These are phyloP conservation scores for Phalaenopsis equestris DNA, from an alignment of 106 monocot genomes.

Conservation along the genomic window DNA sequence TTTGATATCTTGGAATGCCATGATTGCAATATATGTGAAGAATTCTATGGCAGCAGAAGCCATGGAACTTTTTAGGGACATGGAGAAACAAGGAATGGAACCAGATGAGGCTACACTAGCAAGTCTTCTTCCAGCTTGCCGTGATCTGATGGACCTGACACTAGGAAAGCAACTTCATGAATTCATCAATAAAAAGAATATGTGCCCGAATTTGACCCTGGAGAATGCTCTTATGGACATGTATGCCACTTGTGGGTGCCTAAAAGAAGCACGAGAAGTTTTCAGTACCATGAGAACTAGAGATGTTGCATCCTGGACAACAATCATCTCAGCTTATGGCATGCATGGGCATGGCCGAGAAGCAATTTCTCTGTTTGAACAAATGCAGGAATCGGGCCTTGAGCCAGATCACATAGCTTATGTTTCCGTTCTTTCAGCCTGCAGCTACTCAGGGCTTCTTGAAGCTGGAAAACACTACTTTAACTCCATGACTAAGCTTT, in stretches of 20 bases:
- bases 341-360: slow-evolving; percentile 57
- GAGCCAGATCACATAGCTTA: slow-evolving; percentile 73
- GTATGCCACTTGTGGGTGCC: slow-evolving; percentile 73
- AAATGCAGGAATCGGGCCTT: slow-evolving; percentile 51
- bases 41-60: slow-evolving; percentile 54
- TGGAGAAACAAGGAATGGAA: slow-evolving; percentile 41
- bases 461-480: slow-evolving; percentile 54
- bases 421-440: slow-evolving; percentile 66
- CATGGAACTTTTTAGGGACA: slow-evolving; percentile 44
- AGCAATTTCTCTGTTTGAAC: slow-evolving; percentile 54
- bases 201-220: slow-evolving; percentile 58
- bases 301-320: slow-evolving; percentile 83
- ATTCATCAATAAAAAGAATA: slow-evolving; percentile 25
- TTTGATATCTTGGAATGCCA: slow-evolving; percentile 81
- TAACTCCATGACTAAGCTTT: slow-evolving; percentile 33
- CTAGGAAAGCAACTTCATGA: slow-evolving; percentile 55
- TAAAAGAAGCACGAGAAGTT: slow-evolving; percentile 48
- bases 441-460: slow-evolving; percentile 65
- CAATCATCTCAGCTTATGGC: slow-evolving; percentile 82
- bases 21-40: slow-evolving; percentile 68
- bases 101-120: slow-evolving; percentile 66
- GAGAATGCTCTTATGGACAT: slow-evolving; percentile 88
- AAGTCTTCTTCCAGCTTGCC: slow-evolving; percentile 70
- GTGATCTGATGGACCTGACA: slow-evolving; percentile 49
- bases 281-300: slow-evolving; percentile 50